Evolutionary conservation across 371 early-diverging fungal species (phyloP).

Genomic region (Umbelopsis sp.): DNA sequence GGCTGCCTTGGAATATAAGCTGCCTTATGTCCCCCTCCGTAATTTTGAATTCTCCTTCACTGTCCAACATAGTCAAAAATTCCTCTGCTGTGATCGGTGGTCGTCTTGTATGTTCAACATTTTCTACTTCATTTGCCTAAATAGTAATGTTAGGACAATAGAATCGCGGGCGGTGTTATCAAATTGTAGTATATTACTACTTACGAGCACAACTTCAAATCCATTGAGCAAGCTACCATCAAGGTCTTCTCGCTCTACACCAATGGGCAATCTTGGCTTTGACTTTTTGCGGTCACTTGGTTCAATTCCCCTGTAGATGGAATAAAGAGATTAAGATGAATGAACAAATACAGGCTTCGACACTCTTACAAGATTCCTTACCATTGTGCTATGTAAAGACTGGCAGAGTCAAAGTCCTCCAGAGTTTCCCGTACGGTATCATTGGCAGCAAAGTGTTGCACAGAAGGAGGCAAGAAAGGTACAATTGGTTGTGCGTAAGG

Average conservation of each 20-base stretch:
- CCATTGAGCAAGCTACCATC: slow-evolving; percentile 33
- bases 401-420: slow-evolving; percentile 81
- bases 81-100: slow-evolving; percentile 72
- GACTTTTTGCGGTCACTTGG: slow-evolving; percentile 45
- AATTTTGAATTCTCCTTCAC: slow-evolving; percentile 59
- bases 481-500: slow-evolving; percentile 77
- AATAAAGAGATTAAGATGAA: no score
- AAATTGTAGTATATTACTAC: not conserved
- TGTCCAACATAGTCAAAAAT: slow-evolving; percentile 77
- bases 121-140: not conserved
- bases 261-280: slow-evolving; percentile 24
- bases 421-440: slow-evolving; percentile 53
- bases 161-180: no score
- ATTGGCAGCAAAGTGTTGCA: slow-evolving; percentile 42
- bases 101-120: slow-evolving; percentile 42
- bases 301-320: slow-evolving; percentile 29
- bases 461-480: slow-evolving; percentile 68
- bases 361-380: slow-evolving; percentile 41
- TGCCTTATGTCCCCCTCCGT: slow-evolving; percentile 57
- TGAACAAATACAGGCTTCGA: no score
- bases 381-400: slow-evolving; percentile 78
- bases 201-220: slow-evolving; percentile 32
- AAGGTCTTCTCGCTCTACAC: slow-evolving; percentile 25
- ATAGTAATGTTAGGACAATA: not conserved
- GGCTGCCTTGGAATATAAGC: slow-evolving; percentile 77